These are phyloP conservation scores for Trichoderma erinaceum DNA, from an alignment of 495 filamentous ascomycete species.

Conservation along the genomic window DNA sequence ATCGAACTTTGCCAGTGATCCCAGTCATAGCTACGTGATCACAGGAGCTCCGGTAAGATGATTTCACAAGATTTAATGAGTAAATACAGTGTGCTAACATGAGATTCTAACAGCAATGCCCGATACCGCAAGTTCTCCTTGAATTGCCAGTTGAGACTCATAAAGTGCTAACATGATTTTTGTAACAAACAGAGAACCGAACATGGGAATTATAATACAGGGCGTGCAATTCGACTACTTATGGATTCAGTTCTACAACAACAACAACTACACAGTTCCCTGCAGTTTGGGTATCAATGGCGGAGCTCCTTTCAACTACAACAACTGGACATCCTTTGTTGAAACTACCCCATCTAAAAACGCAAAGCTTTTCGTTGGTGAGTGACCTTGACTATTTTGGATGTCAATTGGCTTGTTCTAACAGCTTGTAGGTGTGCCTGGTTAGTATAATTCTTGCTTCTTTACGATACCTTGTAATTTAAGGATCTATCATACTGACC, in stretches of 20 bases:
- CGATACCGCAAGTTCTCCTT: constrained; percentile 29
- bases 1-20: constrained; percentile 34
- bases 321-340: constrained; percentile 53
- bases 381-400: constrained; percentile 33
- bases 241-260: constrained; percentile 64
- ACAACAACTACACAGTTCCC: constrained; percentile 41
- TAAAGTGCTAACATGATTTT: too few relatives aligned
- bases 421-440: neutral
- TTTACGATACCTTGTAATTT: too few relatives aligned
- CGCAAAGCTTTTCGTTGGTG: constrained; percentile 52
- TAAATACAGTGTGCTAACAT: too few relatives aligned
- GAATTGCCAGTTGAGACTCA: too few relatives aligned
- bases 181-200: constrained; percentile 26
- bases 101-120: constrained; percentile 41
- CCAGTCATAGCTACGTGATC: constrained; percentile 36
- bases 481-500: too few relatives aligned
- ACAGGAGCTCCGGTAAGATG: constrained; percentile 43
- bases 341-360: constrained; percentile 44
- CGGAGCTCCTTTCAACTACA: constrained; percentile 50
- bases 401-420: neutral
- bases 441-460: too few relatives aligned
- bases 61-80: too few relatives aligned
- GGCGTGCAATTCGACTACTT: constrained; percentile 49
- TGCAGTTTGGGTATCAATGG: constrained; percentile 8
- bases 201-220: constrained; percentile 44